phyloP scores from a whole-genome alignment of 257 asterid genomes.

The Rauvolfia tetraphylla region DNA sequence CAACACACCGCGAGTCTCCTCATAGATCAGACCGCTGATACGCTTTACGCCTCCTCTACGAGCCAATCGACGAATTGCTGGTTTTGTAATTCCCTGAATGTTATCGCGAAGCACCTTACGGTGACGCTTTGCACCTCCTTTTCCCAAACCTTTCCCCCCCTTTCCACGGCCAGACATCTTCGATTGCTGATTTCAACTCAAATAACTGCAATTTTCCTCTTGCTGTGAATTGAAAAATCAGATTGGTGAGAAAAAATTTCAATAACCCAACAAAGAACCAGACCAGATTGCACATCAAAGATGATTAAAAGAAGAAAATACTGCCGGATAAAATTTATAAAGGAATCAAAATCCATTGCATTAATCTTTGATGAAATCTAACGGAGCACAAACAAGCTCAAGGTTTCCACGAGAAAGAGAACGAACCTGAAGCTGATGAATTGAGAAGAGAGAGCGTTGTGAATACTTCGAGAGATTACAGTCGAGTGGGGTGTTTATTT shows the following conservation, averaged over 20 bases:
- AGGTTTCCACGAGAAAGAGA: too few relatives aligned
- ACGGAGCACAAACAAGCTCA: too few relatives aligned
- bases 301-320: neutral
- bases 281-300: neutral
- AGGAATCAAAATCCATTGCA: neutral
- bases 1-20: too few relatives aligned
- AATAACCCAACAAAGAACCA: too few relatives aligned
- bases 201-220: too few relatives aligned
- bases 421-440: neutral
- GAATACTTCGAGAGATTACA: neutral
- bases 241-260: neutral
- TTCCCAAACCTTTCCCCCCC: conserved; percentile 37
- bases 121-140: conserved; percentile 37
- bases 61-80: conserved; percentile 31
- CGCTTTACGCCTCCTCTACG: conserved; percentile 42
- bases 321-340: too few relatives aligned
- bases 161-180: conserved; percentile 36
- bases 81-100: conserved; percentile 35
- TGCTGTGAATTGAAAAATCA: neutral
- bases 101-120: conserved; percentile 34
- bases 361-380: too few relatives aligned
- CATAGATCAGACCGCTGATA: conserved; percentile 28
- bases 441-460: neutral
- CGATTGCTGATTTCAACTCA: neutral
- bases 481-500: neutral